Conservation (phyloP, 2,329 filamentous ascomycete species). For the Chalara sp. region DNA sequence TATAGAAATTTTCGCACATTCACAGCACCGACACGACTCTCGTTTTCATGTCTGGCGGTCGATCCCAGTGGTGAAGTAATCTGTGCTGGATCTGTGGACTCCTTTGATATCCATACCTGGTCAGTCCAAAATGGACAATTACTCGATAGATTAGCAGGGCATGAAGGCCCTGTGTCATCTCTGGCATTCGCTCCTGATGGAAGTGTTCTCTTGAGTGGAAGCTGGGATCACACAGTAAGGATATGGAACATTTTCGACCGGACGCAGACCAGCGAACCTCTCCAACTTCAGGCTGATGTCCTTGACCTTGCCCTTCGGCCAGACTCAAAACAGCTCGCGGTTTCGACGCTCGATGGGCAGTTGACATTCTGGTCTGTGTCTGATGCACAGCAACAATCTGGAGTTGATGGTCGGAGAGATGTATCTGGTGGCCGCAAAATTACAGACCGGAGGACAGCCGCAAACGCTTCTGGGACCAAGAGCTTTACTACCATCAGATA, state of each 20-base stretch:
- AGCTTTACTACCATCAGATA: constrained; percentile 83
- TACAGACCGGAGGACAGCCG: constrained; percentile 81
- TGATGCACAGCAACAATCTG: constrained; percentile 78
- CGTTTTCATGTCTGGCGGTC: constrained; percentile 92
- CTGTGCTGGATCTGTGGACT: constrained; percentile 89
- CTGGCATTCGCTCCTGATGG: constrained; percentile 87
- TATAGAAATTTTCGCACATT: constrained; percentile 98
- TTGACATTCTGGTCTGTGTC: constrained; percentile 91
- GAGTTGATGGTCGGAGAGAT: constrained; percentile 84
- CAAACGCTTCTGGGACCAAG: constrained; percentile 85
- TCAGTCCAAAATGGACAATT: constrained; percentile 96
- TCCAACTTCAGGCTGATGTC: constrained; percentile 88
- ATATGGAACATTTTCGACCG: constrained; percentile 94
- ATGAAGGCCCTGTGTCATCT: constrained; percentile 88
- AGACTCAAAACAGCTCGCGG: constrained; percentile 83
- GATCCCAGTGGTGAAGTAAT: constrained; percentile 96
- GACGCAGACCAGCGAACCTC: constrained; percentile 88
- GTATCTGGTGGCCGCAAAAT: constrained; percentile 87
- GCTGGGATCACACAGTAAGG: constrained; percentile 92
- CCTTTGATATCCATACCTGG: constrained; percentile 97
- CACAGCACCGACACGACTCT: constrained; percentile 83
- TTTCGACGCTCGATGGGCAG: constrained; percentile 89
- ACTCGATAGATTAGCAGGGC: constrained; percentile 81
- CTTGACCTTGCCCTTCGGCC: constrained; percentile 80
- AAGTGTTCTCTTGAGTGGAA: constrained; percentile 77